Conservation (phyloP, 2,329 filamentous ascomycete genomes). For the Aspergillus versicolor region DNA sequence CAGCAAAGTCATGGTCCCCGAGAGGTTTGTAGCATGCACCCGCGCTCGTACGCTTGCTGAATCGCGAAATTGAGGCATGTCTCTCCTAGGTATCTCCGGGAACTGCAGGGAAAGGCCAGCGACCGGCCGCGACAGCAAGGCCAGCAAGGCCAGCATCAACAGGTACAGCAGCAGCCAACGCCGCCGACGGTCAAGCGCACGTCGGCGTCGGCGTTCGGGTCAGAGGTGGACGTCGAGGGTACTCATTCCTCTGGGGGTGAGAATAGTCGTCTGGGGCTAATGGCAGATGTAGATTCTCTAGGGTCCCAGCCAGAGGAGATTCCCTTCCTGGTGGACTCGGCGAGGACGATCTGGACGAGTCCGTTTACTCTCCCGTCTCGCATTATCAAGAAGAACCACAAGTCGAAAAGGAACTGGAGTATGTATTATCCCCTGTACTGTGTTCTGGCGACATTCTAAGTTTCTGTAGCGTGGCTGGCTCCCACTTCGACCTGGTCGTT, state of each 20-base stretch:
- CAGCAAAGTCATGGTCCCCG: slow-evolving; percentile 32
- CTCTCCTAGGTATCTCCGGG: slow-evolving; percentile 10
- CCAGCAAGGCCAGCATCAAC: not conserved
- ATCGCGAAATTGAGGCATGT: not conserved
- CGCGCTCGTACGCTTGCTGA: not conserved
- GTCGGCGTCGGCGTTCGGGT: slow-evolving; percentile 4
- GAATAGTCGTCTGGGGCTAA: not conserved
- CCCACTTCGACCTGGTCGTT: slow-evolving; percentile 26
- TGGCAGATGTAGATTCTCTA: not conserved
- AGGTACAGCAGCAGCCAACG: not conserved
- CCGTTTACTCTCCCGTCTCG: slow-evolving; percentile 20
- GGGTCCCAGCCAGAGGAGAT: not conserved
- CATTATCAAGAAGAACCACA: slow-evolving; percentile 18
- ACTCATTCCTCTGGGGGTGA: not conserved
- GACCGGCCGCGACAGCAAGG: not conserved
- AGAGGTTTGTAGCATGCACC: slow-evolving; percentile 25
- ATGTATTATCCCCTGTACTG: not conserved
- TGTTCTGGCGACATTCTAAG: too few relatives aligned
- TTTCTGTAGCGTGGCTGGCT: slow-evolving; percentile 7
- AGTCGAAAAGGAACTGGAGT: slow-evolving; percentile 36
- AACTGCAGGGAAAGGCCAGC: slow-evolving; percentile 15
- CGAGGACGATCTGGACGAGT: slow-evolving; percentile 18
- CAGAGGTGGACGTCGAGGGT: not conserved
- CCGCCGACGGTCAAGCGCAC: slow-evolving; percentile 1
- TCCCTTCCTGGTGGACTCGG: not conserved